phyloP scores from a whole-genome alignment of 2,329 filamentous ascomycete genomes.

The Cyanodermella asteris region DNA sequence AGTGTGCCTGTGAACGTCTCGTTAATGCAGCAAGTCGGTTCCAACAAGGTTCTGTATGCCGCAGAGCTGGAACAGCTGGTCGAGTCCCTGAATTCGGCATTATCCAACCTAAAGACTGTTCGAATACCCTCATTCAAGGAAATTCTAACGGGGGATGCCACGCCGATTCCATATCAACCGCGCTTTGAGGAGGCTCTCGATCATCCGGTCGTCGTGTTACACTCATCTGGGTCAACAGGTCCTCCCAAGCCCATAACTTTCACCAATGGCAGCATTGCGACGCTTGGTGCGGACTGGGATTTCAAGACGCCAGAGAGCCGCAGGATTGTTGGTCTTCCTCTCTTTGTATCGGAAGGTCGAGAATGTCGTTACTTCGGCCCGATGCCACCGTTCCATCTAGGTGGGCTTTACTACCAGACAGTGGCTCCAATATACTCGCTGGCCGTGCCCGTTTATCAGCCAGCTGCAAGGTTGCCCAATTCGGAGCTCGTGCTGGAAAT shows the following conservation, averaged over 20 bases:
- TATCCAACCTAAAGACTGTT: not conserved
- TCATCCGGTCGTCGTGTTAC: slow-evolving; percentile 12
- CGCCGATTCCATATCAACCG: slow-evolving; percentile 1
- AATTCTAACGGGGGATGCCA: not conserved
- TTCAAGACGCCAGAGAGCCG: slow-evolving; percentile 5
- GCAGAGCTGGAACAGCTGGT: slow-evolving; percentile 2
- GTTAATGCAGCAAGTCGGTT: slow-evolving; percentile 5
- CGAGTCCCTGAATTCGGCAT: not conserved
- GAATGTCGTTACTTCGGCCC: not conserved
- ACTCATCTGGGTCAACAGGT: slow-evolving; percentile 17
- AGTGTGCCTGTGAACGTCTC: slow-evolving; percentile 4
- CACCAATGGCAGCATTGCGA: slow-evolving; percentile 13
- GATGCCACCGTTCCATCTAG: not conserved
- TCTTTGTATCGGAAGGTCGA: slow-evolving; percentile 12
- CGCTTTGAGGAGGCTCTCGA: slow-evolving; percentile 1
- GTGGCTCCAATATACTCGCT: no score
- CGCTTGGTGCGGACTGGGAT: slow-evolving; percentile 11
- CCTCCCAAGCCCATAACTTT: slow-evolving; percentile 16
- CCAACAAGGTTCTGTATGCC: slow-evolving; percentile 3
- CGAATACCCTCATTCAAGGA: not conserved
- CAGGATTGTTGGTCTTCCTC: slow-evolving; percentile 15
- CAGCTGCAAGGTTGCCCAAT: no score
- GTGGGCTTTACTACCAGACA: slow-evolving; percentile 4
- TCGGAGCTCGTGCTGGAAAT: no score
- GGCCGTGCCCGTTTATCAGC: no score